Evolutionary conservation across 2,329 filamentous ascomycete species (phyloP), one percentile per base, ranked within the genome.

Genomic region (Penicillium digitatum): DNA sequence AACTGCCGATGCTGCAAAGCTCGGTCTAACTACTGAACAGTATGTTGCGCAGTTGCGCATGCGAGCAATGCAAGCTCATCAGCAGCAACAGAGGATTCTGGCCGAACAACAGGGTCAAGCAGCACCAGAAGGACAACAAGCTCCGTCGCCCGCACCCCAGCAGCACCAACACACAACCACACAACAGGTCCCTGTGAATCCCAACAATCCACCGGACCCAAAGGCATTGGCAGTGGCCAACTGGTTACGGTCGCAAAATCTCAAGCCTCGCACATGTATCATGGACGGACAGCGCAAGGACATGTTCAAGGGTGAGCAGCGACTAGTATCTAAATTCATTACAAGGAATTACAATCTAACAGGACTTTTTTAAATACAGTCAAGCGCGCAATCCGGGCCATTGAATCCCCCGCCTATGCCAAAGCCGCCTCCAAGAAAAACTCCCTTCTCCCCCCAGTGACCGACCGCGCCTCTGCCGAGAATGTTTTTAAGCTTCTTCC

Each of bases 261-360:
- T 99, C 62, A 99, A 99, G 82, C 82, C 84, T 18, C 82, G 94
- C 60, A 96, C 92, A 18, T 93, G 89, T 72, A 95, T 99, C 61
- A 83, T 97, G 62, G 92, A 96, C 63, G 94, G 94, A 67, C 92
- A 96, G 81, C 85, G 94, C 68, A 97, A 96, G 77, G 93, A 99
- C 63, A 95, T 99, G 89, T 97, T 99, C 76, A 88, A 87, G 81
- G 91, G 90, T 93, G 79, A 43, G 50, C 48, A 47, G 12, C 31
- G 27, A 29, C 27, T 14, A 43, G 9, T 3, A 12, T 26, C 16
- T 16, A 31, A 51, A 9, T 14, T 20, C 3, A 3, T 22, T 10
- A 16, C 24, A 6, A 32, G 20, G 27, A 22, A 20, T 39, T 10
- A 2, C 6, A 20, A 46, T 44, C 47, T 65, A 35, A 58, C 22